A percentile compares a stretch with the other conserved stretches of the same genome.
phyloP scores from a whole-genome alignment of 176 grass and related monocot species.

The Eleusine coracana region DNA sequence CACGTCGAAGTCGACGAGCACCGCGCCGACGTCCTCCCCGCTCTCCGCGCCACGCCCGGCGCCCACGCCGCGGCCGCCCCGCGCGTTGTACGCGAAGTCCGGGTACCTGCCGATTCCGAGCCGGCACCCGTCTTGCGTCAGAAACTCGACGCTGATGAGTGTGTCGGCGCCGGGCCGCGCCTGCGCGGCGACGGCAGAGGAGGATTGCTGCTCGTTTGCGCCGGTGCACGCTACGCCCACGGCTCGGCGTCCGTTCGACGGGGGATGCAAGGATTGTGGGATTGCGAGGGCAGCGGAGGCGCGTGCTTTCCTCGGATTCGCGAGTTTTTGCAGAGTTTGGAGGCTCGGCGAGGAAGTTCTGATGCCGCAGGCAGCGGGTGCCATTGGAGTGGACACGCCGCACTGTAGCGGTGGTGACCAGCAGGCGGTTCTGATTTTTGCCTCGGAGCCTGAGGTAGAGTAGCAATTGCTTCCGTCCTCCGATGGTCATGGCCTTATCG shows the following conservation, averaged over 20 bases:
- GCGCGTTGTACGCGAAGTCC: constrained; percentile 79
- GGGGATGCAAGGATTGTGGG: background rate
- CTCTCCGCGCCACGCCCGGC: constrained; percentile 11
- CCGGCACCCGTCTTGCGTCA: constrained; percentile 69
- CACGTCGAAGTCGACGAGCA: constrained; percentile 67
- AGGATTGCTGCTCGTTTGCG: constrained; percentile 41
- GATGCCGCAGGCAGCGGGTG: constrained; percentile 6
- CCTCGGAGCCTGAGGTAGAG: background rate
- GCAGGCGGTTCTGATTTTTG: background rate
- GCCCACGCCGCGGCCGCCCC: constrained; percentile 66
- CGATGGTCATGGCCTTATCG: constrained; percentile 35
- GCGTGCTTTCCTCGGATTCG: constrained; percentile 12
- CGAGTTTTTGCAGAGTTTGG: constrained; percentile 17
- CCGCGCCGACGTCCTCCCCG: constrained; percentile 28
- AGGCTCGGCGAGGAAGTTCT: constrained; percentile 35
- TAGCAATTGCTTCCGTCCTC: background rate
- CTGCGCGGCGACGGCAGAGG: background rate
- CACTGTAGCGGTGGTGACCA: constrained; percentile 9
- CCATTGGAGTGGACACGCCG: constrained; percentile 35
- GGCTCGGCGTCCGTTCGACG: background rate
- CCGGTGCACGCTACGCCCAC: constrained; percentile 21
- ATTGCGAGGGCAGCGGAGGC: background rate
- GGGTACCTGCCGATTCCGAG: constrained; percentile 87
- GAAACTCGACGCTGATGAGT: constrained; percentile 56
- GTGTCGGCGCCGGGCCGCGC: background rate